Percentiles rank a stretch among this genome's conserved stretches.
These are phyloP conservation scores for Penicillium lagena DNA, from an alignment of 495 filamentous ascomycete genomes.

Conservation along the genomic window DNA sequence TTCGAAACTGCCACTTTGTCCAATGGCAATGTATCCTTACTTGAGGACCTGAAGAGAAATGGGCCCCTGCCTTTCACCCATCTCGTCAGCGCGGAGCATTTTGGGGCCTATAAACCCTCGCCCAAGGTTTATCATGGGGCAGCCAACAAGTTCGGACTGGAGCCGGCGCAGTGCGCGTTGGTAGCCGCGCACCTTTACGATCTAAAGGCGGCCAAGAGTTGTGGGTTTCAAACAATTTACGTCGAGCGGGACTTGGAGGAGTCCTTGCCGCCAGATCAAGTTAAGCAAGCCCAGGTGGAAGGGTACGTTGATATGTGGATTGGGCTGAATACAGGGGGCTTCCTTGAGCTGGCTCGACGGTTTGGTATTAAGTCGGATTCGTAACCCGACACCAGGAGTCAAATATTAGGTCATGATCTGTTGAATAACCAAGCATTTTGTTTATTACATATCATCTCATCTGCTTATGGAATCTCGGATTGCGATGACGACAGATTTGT, in stretches of 20 bases:
- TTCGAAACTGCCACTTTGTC: slow-evolving; percentile 61
- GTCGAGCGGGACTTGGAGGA: slow-evolving; percentile 66
- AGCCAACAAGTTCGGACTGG: slow-evolving; percentile 47
- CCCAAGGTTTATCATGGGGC: slow-evolving; percentile 63
- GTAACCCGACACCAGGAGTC: background rate
- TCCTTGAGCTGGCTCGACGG: slow-evolving; percentile 27
- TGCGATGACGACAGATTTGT: slow-evolving; percentile 4
- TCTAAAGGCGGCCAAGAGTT: slow-evolving; percentile 55
- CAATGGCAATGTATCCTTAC: slow-evolving; percentile 64
- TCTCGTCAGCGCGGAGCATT: slow-evolving; percentile 61
- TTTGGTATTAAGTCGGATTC: slow-evolving; percentile 16
- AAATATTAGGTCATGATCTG: no score
- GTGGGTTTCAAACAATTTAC: slow-evolving; percentile 66
- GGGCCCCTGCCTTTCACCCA: slow-evolving; percentile 55
- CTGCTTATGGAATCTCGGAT: background rate
- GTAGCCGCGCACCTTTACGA: slow-evolving; percentile 74
- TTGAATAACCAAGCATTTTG: no score
- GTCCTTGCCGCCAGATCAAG: slow-evolving; percentile 44
- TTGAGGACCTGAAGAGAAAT: slow-evolving; percentile 54
- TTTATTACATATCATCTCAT: no score
- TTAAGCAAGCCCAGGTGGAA: slow-evolving; percentile 45
- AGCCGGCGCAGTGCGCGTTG: slow-evolving; percentile 60
- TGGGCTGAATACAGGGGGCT: slow-evolving; percentile 16
- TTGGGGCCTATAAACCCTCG: slow-evolving; percentile 72
- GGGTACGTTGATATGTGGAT: slow-evolving; percentile 47